Conservation (phyloP, 2,329 filamentous ascomycete genomes). For the Paecilomyces sp. region DNA sequence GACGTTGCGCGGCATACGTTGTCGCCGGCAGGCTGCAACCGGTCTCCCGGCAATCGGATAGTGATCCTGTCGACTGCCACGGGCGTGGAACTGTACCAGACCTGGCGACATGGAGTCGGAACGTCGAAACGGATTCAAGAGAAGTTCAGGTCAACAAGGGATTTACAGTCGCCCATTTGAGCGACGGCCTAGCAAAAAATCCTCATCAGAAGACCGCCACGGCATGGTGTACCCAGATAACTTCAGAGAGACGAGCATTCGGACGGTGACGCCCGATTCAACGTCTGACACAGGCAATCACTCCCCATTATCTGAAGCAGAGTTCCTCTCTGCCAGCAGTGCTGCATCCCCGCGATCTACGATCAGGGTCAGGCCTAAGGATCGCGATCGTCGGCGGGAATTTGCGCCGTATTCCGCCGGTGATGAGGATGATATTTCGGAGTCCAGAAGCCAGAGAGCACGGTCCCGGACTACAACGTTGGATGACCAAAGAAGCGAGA, state of each 20-base stretch:
- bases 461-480: conserved; percentile 35
- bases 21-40: conserved; percentile 8
- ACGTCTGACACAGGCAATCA: conserved; percentile 25
- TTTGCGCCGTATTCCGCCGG: conserved; percentile 21
- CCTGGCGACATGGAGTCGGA: conserved; percentile 35
- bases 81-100: conserved; percentile 1
- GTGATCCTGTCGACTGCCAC: conserved; percentile 15
- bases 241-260: conserved; percentile 37
- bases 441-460: conserved; percentile 27
- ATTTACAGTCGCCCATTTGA: conserved; percentile 34
- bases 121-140: conserved; percentile 32
- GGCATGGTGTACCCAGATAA: conserved; percentile 41
- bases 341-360: conserved; percentile 30
- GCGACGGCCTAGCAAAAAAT: conserved; percentile 40
- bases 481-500: conserved; percentile 34
- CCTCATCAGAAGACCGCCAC: conserved; percentile 39
- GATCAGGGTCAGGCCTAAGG: conserved; percentile 23
- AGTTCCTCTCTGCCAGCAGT: conserved; percentile 22
- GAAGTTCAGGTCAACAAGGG: conserved; percentile 32
- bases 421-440: conserved; percentile 27
- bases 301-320: conserved; percentile 32
- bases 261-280: conserved; percentile 41
- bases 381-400: conserved; percentile 26
- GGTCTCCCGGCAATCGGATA: conserved; percentile 19
- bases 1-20: conserved; percentile 20